Evolutionary conservation across 2,329 filamentous ascomycete species (phyloP).

Genomic region (Blastomyces emzantsi): DNA sequence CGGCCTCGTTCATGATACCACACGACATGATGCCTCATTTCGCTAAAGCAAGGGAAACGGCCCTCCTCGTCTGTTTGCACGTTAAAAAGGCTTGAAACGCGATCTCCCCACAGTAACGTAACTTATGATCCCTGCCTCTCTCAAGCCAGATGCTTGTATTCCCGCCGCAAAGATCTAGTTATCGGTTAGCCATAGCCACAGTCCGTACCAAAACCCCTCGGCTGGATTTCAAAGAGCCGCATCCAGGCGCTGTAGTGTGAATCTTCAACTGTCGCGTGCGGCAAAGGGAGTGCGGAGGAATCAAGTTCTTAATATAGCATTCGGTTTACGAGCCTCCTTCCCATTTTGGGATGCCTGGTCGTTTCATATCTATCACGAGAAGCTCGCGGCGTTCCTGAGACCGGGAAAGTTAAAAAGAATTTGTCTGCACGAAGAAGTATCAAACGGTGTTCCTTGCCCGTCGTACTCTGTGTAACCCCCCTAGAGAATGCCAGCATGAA

Average conservation of each 20-base stretch:
- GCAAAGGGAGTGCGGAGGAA: neutral
- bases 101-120: neutral
- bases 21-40: neutral
- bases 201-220: neutral
- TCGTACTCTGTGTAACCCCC: neutral
- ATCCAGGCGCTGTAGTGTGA: neutral
- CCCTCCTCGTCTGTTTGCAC: neutral
- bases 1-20: neutral
- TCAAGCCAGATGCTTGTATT: neutral
- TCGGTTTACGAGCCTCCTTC: neutral
- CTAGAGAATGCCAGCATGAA: neutral
- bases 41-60: neutral
- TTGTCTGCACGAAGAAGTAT: neutral
- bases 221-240: neutral
- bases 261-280: neutral
- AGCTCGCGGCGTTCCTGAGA: neutral
- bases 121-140: neutral
- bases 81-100: neutral
- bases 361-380: neutral
- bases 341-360: neutral
- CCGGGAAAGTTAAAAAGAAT: neutral
- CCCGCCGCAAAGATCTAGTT: neutral
- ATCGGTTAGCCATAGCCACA: neutral
- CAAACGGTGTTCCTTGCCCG: too few relatives aligned
- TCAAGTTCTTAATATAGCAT: neutral